Conservation (phyloP, 2,329 filamentous ascomycete genomes). For the Aspergillus sp. region DNA sequence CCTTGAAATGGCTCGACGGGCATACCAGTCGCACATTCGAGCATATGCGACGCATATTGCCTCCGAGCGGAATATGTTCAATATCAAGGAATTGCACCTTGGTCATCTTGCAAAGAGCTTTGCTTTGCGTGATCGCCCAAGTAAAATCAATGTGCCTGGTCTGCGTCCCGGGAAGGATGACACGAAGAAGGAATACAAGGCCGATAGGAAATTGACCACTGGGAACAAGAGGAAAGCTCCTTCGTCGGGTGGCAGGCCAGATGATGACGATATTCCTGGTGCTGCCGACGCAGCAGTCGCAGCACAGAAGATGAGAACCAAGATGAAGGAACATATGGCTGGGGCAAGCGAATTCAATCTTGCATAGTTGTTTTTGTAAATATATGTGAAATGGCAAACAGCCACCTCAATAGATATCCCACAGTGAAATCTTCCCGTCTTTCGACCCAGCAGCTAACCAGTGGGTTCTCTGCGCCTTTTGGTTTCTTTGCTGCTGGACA, state of each 20-base stretch:
- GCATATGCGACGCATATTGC: conserved; percentile 92
- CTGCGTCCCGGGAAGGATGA: conserved; percentile 43
- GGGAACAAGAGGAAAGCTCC: conserved; percentile 30
- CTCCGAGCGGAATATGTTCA: conserved; percentile 76
- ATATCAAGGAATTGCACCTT: conserved; percentile 83
- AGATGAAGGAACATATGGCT: conserved; percentile 44
- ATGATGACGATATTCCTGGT: conserved; percentile 18
- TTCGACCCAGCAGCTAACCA: conserved; percentile 90
- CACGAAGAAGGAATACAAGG: conserved; percentile 41
- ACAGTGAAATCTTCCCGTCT: conserved; percentile 89
- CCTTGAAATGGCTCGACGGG: conserved; percentile 72
- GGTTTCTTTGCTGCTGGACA: conserved; percentile 56
- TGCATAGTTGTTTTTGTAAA: conserved; percentile 32
- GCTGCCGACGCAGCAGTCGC: conserved; percentile 38
- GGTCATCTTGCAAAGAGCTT: conserved; percentile 94
- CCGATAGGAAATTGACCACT: conserved; percentile 28
- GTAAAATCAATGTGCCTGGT: conserved; percentile 58
- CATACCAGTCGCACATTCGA: conserved; percentile 83
- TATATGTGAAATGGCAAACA: conserved; percentile 20
- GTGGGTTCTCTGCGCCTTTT: conserved; percentile 62
- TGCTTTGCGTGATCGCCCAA: conserved; percentile 77
- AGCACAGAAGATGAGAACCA: conserved; percentile 46
- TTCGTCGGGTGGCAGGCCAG: conserved; percentile 10
- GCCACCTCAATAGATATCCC: conserved; percentile 71
- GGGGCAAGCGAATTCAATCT: conserved; percentile 53